Evolutionary conservation across 2,329 filamentous ascomycete genomes (phyloP), one percentile per base, ranked within the genome.

Genomic region (Graphilbum fragrans): DNA sequence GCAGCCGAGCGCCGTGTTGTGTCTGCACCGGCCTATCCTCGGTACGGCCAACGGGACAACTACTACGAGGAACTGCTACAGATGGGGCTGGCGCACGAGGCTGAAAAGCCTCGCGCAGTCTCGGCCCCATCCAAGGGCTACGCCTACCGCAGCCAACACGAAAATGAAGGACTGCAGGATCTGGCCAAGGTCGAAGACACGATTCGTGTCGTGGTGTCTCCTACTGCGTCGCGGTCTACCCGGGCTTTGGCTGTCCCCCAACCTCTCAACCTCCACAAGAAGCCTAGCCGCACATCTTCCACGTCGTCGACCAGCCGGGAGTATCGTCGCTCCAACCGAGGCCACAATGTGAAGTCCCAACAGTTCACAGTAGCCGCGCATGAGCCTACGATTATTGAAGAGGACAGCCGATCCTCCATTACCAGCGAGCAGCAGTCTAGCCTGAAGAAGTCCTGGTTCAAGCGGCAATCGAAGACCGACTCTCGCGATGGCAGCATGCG

Each of bases 21-120:
- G 4, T 76, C 72, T 11, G 72, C 70, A 4, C 72, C 72, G 1
- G 62, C 60, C 2, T 66, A 70, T 38, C 58, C 58, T 7, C 60
- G 66, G 19, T n/a, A 56, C 55, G 12, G 59, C 55, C 20, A 44
- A 63, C 50, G 51, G 63, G 51, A 52, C 16, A 2, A 69, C 1
- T 74, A 76, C 33, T 60, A 62, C 17, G 72, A 71, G 47, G 63
- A 60, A 44, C 54, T 49, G 17, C 44, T 42, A 39, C 55, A 56
- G 45, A 55, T 48, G 39, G 50, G 41, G 46, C 33, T 33, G 41
- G 41, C 10, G n/a, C 32, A 35, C 36, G 50, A 46, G 22, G 46
- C 47, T 10, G 50, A 56, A 38, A 70, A 65, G 42, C 45, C 55
- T 31, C 65, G 70, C 20, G 63, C 64, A 21, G 65, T 67, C 14